Conservation (phyloP, 169 alveolate species). For the Eimeria mitis region DNA sequence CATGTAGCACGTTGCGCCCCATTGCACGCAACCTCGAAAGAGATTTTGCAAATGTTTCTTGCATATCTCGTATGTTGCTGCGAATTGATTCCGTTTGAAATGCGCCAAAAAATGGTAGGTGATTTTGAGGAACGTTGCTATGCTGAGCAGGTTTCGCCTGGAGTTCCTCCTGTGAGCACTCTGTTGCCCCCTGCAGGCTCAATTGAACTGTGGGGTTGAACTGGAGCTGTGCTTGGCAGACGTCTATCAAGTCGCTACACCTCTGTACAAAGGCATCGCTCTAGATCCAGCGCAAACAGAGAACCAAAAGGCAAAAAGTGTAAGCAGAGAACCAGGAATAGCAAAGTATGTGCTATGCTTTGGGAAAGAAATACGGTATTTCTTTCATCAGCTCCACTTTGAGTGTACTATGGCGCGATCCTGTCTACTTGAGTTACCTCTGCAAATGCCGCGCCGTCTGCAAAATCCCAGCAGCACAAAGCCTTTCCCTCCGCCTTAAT, state of each 20-base stretch:
- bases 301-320: background rate
- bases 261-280: conserved; percentile 97
- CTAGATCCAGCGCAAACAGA: conserved; percentile 33
- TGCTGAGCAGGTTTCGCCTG: background rate
- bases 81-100: conserved; percentile 94
- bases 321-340: background rate
- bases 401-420: background rate
- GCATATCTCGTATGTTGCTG: conserved; percentile 90
- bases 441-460: conserved; percentile 95
- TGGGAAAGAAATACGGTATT: background rate
- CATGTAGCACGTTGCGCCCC: conserved; percentile 95
- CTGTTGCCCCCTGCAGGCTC: conserved; percentile 4
- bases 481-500: conserved; percentile 86
- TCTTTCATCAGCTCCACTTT: background rate
- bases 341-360: background rate
- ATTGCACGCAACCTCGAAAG: conserved; percentile 88
- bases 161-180: background rate
- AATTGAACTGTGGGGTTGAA: conserved; percentile 92
- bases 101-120: conserved; percentile 90
- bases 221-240: conserved; percentile 94
- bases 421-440: conserved; percentile 84
- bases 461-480: conserved; percentile 91
- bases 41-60: conserved; percentile 90
- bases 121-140: background rate
- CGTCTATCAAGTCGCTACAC: conserved; percentile 96